A percentile compares a stretch with the other conserved stretches of the same genome.
These are phyloP conservation scores for Suillus weaverae DNA, from an alignment of 768 basidiomycete genomes.

Conservation along the genomic window DNA sequence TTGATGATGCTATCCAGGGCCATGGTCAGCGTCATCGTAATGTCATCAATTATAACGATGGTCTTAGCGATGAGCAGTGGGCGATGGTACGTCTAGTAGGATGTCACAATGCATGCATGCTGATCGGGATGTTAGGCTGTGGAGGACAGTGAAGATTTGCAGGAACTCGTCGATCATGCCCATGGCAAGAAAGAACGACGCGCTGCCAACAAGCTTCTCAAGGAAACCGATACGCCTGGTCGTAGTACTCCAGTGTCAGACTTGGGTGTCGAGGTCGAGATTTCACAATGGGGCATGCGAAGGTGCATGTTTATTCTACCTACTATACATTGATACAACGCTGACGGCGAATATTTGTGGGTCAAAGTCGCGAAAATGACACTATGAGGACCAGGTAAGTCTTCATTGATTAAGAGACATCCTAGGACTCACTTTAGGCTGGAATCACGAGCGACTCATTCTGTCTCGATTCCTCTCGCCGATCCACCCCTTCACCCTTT, in stretches of 20 bases:
- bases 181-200: conserved; percentile 68
- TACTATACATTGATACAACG: too few relatives aligned
- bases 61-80: conserved; percentile 93
- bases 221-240: conserved; percentile 59
- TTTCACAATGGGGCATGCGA: too few relatives aligned
- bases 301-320: too few relatives aligned
- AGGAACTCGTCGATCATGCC: conserved; percentile 66
- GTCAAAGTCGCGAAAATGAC: too few relatives aligned
- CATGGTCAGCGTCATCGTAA: conserved; percentile 84
- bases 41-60: conserved; percentile 90
- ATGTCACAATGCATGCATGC: neutral
- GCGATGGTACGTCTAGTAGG: conserved; percentile 57
- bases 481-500: too few relatives aligned
- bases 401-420: too few relatives aligned
- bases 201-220: conserved; percentile 55
- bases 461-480: too few relatives aligned
- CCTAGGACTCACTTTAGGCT: too few relatives aligned
- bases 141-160: conserved; percentile 79
- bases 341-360: too few relatives aligned
- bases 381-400: too few relatives aligned
- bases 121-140: conserved; percentile 48
- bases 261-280: too few relatives aligned
- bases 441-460: too few relatives aligned
- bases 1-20: conserved; percentile 59
- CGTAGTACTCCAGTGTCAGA: conserved; percentile 68